Conservation (phyloP, 2,329 filamentous ascomycete species). For the Fusarium domesticum region DNA sequence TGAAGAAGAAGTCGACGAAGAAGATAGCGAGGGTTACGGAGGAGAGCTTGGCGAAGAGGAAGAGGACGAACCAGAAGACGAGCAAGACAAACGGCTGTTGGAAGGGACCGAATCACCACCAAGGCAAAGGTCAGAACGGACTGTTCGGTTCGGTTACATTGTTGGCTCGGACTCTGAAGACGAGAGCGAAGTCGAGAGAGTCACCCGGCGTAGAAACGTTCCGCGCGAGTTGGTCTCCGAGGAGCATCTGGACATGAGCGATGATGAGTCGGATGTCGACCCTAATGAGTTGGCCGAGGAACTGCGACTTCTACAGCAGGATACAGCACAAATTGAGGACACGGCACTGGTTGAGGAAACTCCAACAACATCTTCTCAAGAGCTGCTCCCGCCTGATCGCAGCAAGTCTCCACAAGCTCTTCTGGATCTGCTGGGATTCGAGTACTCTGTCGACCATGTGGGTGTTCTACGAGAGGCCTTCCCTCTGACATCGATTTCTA, state of each 20-base stretch:
- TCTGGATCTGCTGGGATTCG: not conserved
- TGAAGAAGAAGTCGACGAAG: constrained; percentile 41
- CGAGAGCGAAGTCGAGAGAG: constrained; percentile 11
- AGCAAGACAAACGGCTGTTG: not conserved
- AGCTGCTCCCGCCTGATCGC: constrained; percentile 2
- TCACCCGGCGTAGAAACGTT: no score
- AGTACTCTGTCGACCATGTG: not conserved
- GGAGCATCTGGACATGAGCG: constrained; percentile 1
- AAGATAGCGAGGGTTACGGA: constrained; percentile 38
- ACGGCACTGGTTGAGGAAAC: constrained; percentile 12
- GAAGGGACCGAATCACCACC: not conserved
- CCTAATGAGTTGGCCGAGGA: constrained; percentile 9
- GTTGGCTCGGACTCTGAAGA: constrained; percentile 15
- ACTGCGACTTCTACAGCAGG: constrained; percentile 18
- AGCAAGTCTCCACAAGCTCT: not conserved
- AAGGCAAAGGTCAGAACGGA: not conserved
- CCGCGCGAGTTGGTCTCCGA: not conserved
- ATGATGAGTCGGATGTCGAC: constrained; percentile 25
- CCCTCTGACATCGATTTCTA: constrained; percentile 36
- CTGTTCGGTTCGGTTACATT: constrained; percentile 18
- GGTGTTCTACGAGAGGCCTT: constrained; percentile 43
- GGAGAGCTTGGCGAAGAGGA: constrained; percentile 37
- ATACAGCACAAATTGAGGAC: constrained; percentile 25
- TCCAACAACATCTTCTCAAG: constrained; percentile 4
- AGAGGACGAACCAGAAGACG: constrained; percentile 10